A percentile compares a stretch with the other conserved stretches of the same genome.
These are phyloP conservation scores for Jatropha multifida DNA, from an alignment of 441 rosid species.

Conservation along the genomic window DNA sequence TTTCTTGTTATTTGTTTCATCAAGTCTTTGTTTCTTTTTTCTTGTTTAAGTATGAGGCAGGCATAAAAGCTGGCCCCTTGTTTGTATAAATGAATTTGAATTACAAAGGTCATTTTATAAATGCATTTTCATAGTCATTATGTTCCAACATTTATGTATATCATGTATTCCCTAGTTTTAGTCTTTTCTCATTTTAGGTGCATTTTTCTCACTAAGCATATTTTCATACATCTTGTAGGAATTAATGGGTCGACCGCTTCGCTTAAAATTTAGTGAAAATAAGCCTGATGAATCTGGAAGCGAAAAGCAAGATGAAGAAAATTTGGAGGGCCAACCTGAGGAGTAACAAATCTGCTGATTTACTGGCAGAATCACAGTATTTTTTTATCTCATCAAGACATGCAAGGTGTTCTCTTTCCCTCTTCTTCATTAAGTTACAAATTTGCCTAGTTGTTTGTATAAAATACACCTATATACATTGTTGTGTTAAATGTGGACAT, in stretches of 20 bases:
- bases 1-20: not conserved
- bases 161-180: not conserved
- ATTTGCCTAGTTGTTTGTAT: not conserved
- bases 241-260: conserved; percentile 75
- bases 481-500: no score
- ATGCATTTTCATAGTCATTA: not conserved
- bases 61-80: no score
- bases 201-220: not conserved
- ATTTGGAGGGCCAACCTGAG: conserved; percentile 27
- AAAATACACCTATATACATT: no score
- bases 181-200: not conserved
- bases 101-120: not conserved
- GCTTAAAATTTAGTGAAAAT: conserved; percentile 56
- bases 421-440: no score
- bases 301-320: conserved; percentile 33
- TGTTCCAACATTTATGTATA: no score
- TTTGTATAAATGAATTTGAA: no score
- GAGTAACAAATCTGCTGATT: conserved; percentile 17
- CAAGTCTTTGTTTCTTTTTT: not conserved
- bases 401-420: conserved; percentile 1
- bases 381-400: conserved; percentile 11
- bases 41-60: no score
- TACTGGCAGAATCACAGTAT: conserved; percentile 13
- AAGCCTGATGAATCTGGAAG: conserved; percentile 44
- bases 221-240: conserved; percentile 43